phyloP scores from a whole-genome alignment of 2,329 filamentous ascomycete species.

The Huntiella bhutanensis region DNA sequence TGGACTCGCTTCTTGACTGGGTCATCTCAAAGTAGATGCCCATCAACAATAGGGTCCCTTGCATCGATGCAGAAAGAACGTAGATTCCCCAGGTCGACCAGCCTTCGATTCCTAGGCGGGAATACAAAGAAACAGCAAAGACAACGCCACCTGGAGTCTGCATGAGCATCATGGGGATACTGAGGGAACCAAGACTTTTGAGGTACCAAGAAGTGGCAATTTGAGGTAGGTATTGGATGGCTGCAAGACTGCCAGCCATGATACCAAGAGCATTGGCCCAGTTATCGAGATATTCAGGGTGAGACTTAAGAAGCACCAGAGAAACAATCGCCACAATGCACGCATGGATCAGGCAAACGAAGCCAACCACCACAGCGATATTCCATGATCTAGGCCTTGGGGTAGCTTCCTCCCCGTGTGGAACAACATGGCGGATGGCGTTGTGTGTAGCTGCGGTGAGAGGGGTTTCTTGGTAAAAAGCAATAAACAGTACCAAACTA shows the following conservation, averaged over 20 bases:
- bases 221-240: conserved; percentile 84
- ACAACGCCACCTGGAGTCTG: conserved; percentile 86
- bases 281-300: conserved; percentile 42
- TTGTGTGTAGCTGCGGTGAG: conserved; percentile 14
- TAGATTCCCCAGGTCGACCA: conserved; percentile 97
- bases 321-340: conserved; percentile 52
- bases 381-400: conserved; percentile 30
- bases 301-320: conserved; percentile 43
- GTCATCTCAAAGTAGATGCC: conserved; percentile 54
- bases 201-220: conserved; percentile 79
- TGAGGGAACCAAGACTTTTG: conserved; percentile 75
- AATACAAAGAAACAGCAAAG: conserved; percentile 69
- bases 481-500: conserved; percentile 80
- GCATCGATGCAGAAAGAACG: conserved; percentile 66
- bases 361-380: conserved; percentile 58
- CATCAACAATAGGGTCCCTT: conserved; percentile 64
- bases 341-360: conserved; percentile 55
- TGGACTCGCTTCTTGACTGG: neutral
- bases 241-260: conserved; percentile 58
- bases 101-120: conserved; percentile 57
- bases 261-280: conserved; percentile 82
- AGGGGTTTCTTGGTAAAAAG: conserved; percentile 64
- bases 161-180: conserved; percentile 95
- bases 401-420: no score
- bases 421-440: no score